Evolutionary conservation across 2,329 filamentous ascomycete species (phyloP).

Genomic region (Leptodontidium sp.): DNA sequence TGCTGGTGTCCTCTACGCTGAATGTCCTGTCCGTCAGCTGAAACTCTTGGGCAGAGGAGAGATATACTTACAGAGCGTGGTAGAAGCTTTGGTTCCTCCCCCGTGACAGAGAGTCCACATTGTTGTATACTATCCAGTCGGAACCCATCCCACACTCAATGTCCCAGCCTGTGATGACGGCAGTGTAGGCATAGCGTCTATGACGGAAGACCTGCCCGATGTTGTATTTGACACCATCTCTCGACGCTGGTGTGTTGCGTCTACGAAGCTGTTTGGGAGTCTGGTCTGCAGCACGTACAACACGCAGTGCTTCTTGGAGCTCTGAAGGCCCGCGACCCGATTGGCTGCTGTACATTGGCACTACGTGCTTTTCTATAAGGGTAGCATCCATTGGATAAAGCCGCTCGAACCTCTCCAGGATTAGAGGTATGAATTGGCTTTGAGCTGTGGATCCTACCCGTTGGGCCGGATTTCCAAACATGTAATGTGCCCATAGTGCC

Average conservation of each 20-base stretch:
- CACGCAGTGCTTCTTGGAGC: constrained; percentile 60
- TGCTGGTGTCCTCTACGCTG: constrained; percentile 71
- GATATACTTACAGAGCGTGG: constrained; percentile 77
- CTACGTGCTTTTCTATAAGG: constrained; percentile 49
- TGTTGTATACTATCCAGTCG: constrained; percentile 69
- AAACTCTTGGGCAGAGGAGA: constrained; percentile 18
- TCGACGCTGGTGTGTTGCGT: constrained; percentile 37
- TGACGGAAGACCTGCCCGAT: constrained; percentile 89
- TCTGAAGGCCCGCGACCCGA: constrained; percentile 46
- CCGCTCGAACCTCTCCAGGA: constrained; percentile 48
- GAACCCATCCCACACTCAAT: constrained; percentile 62
- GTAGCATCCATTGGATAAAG: constrained; percentile 50
- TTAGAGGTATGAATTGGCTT: constrained; percentile 47
- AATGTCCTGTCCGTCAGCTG: constrained; percentile 43
- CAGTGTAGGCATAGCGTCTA: constrained; percentile 79
- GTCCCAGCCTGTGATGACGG: constrained; percentile 87
- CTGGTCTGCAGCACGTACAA: constrained; percentile 63
- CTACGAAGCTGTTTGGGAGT: constrained; percentile 58
- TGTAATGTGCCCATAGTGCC: constrained; percentile 49
- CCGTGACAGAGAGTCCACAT: constrained; percentile 65
- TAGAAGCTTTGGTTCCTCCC: constrained; percentile 79
- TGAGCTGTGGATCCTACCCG: constrained; percentile 39
- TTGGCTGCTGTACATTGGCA: constrained; percentile 44
- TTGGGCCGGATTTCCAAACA: constrained; percentile 43
- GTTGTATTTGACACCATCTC: constrained; percentile 64